Conservation (phyloP, 2,329 filamentous ascomycete species). For the Alternaria triticina region DNA sequence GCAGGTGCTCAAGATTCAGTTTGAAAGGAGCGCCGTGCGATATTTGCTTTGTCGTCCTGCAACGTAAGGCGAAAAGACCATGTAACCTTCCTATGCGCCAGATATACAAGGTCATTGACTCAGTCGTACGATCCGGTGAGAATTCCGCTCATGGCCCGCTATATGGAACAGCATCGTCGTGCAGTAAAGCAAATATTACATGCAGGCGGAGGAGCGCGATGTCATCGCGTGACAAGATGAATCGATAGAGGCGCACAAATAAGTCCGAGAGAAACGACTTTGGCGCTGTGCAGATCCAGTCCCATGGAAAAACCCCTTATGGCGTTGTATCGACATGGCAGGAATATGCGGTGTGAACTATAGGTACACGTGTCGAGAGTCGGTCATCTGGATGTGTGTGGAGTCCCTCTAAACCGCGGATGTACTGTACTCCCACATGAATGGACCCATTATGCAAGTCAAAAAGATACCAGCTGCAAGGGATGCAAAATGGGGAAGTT, state of each 20-base stretch:
- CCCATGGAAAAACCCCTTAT: background rate
- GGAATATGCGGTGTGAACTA: constrained; percentile 30
- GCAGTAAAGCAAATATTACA: constrained; percentile 7
- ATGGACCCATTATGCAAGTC: constrained; percentile 1
- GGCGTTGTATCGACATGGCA: background rate
- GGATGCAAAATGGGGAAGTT: background rate
- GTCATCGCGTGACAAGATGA: background rate
- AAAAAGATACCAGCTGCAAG: constrained; percentile 1
- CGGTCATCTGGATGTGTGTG: constrained; percentile 11
- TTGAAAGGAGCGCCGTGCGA: constrained; percentile 16
- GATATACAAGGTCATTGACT: background rate
- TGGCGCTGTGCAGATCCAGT: background rate
- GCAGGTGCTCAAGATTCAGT: constrained; percentile 8
- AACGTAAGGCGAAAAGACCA: background rate
- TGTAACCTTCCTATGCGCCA: background rate
- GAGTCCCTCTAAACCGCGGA: background rate
- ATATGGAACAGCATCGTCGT: background rate
- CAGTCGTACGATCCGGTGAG: background rate
- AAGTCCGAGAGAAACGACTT: background rate
- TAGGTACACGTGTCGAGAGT: constrained; percentile 31
- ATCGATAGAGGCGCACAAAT: background rate
- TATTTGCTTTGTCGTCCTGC: background rate
- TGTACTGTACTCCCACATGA: background rate
- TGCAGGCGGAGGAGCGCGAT: constrained; percentile 8
- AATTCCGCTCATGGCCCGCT: background rate